phyloP scores from a whole-genome alignment of 139 green algal genomes.

The Tetraselmis chui region DNA sequence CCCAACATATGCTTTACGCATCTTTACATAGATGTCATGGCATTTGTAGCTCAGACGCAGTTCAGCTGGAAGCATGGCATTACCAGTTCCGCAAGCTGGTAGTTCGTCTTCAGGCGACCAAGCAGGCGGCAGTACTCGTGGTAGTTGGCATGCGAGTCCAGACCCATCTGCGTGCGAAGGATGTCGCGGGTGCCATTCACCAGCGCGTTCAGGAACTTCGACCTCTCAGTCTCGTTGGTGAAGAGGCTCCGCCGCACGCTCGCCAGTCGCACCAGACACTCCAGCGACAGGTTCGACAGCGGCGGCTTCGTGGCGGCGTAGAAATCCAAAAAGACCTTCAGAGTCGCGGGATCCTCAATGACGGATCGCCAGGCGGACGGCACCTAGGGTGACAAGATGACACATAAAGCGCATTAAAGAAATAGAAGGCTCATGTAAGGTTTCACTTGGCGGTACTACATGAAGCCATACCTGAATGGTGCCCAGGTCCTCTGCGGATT shows the following conservation, averaged over 20 bases:
- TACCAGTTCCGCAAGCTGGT: constrained; percentile 86
- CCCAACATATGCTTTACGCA: too few species aligned
- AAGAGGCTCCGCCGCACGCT: constrained; percentile 88
- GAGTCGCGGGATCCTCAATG: constrained; percentile 78
- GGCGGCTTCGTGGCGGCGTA: constrained; percentile 74
- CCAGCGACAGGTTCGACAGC: constrained; percentile 63
- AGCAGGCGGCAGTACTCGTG: constrained; percentile 94
- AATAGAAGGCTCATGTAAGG: not conserved
- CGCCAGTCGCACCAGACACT: constrained; percentile 85
- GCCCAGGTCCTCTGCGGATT: constrained; percentile 86
- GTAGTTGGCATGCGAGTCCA: constrained; percentile 90
- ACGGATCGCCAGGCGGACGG: constrained; percentile 68
- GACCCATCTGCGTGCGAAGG: constrained; percentile 46
- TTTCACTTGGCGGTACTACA: not conserved
- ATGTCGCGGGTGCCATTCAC: constrained; percentile 54
- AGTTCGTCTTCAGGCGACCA: constrained; percentile 95
- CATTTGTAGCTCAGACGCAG: too few species aligned
- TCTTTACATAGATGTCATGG: too few species aligned
- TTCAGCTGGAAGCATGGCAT: not conserved
- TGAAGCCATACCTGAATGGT: constrained; percentile 84
- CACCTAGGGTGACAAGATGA: constrained; percentile 44
- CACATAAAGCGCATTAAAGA: not conserved
- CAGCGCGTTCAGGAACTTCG: constrained; percentile 72
- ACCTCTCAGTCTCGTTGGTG: constrained; percentile 72
- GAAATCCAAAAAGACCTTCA: constrained; percentile 88